phyloP scores from a whole-genome alignment of 768 basidiomycete genomes.

The Pisolithus albus region DNA sequence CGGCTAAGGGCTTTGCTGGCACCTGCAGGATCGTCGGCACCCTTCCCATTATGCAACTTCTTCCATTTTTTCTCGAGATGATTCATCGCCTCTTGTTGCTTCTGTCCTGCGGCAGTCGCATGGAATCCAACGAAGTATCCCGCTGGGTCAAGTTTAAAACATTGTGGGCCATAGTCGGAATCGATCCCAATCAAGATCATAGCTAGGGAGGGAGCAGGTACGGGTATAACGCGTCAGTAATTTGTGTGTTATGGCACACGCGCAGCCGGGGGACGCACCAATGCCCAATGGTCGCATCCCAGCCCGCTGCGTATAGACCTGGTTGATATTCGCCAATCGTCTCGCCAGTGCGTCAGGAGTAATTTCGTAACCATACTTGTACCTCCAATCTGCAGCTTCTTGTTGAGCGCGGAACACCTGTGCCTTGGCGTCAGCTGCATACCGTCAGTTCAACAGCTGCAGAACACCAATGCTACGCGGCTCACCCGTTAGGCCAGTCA shows the following conservation, averaged over 20 bases:
- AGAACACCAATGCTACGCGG: background rate
- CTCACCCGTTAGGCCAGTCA: conserved; percentile 92
- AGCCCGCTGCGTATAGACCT: conserved; percentile 96
- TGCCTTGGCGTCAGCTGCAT: conserved; percentile 80
- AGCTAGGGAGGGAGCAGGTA: conserved; percentile 38
- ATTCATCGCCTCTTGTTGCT: conserved; percentile 98
- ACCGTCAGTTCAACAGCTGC: background rate
- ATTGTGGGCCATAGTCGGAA: conserved; percentile 87
- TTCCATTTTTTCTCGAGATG: conserved; percentile 99
- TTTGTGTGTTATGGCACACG: no score
- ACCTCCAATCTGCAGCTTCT: conserved; percentile 90
- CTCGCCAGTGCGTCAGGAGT: conserved; percentile 94
- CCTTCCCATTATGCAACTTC: conserved; percentile 72
- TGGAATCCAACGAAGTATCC: conserved; percentile 99
- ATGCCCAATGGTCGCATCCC: conserved; percentile 97
- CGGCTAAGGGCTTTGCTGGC: conserved; percentile 70
- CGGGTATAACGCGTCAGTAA: no score
- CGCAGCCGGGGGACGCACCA: conserved; percentile 42
- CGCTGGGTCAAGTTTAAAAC: conserved; percentile 97
- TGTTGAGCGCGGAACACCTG: conserved; percentile 81
- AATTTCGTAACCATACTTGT: conserved; percentile 98
- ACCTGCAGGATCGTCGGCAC: conserved; percentile 69
- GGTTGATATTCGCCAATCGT: conserved; percentile 94
- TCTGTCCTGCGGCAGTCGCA: conserved; percentile 91
- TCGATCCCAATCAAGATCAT: conserved; percentile 96